Base-by-base conservation (phyloP, 352 stramenopile species). In the Globisporangium echinulatum region DNA sequence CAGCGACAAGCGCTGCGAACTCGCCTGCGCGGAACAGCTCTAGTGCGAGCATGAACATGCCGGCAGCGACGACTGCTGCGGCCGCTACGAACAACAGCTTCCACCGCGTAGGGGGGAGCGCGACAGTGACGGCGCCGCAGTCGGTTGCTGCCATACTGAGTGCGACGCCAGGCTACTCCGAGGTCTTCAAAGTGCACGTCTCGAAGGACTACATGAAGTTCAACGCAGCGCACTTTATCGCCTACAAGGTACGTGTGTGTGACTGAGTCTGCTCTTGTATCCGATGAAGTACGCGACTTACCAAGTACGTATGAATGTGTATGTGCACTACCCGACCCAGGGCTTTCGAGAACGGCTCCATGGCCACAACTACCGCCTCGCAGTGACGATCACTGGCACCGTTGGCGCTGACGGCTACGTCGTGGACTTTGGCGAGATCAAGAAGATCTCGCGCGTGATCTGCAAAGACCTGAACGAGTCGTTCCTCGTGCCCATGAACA, bases 341-440 rank as follows among this genome's bases (percentile, higher is more conserved):
- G 88, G 88, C 19, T 99, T 98, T 74, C 87, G 97, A 10, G 97
- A 99, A 71, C 89, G 96, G 50, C 69, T 99, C 7, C 97, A 99
- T 61, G 97, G 97, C 56, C 97, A 99, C 78, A 99, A 98, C 71
- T 99, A 99, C 75, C 85, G 75, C 6, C 83, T 98, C n/a, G 88
- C 82, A 5, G 90, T 99, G 15, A 95, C 85, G 17, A 90, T 96
- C 54, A 92, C 81, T 2, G 90, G 84, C 33, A 65, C 72, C 42
- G 82, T 98, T 56, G 88, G 90, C 2, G 52, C 67, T 7, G 96
- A 99, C 72, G 97, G 97, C 58, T 99, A 99, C 64, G 88, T 99
- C 8, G 67, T 99, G 14, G 96, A 99, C 71, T 99, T 99, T 87
- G 96, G 96, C 42, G 88, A 98, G 60, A 95, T 99, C 62, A 99